Conservation (phyloP, 2,329 filamentous ascomycete species). For the Epichloe sylvatica region DNA sequence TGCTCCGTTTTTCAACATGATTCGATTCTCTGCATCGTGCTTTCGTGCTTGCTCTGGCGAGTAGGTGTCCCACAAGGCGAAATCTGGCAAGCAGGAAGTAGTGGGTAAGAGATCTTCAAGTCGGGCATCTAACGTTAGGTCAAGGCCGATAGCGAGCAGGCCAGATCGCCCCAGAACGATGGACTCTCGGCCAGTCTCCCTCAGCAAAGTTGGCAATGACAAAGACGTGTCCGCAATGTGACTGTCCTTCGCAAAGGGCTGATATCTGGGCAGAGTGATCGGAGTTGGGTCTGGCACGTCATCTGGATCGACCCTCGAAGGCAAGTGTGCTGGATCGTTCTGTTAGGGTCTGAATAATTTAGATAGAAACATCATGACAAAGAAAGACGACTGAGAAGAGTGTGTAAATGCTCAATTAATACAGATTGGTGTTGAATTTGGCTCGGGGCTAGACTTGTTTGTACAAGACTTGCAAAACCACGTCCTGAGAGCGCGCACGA, state of each 20-base stretch:
- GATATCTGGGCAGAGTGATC: constrained; percentile 34
- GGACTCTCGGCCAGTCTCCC: constrained; percentile 37
- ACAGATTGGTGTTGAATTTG: not conserved
- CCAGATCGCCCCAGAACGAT: constrained; percentile 26
- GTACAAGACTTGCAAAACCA: not conserved
- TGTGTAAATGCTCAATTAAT: not conserved
- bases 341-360: constrained; percentile 3
- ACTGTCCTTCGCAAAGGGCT: constrained; percentile 23
- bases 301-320: constrained; percentile 27
- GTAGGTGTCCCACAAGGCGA: constrained; percentile 36
- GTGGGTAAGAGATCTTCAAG: constrained; percentile 39
- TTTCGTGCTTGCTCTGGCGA: constrained; percentile 34
- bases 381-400: not conserved
- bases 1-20: constrained; percentile 37
- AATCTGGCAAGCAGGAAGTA: constrained; percentile 37
- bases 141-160: constrained; percentile 43
- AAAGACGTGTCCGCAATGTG: constrained; percentile 24
- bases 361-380: not conserved
- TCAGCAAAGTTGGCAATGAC: constrained; percentile 30
- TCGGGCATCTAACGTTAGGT: constrained; percentile 37
- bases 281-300: constrained; percentile 44
- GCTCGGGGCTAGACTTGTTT: not conserved
- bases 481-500: not conserved
- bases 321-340: constrained; percentile 15
- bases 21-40: constrained; percentile 33